Conservation (phyloP, 2,329 filamentous ascomycete species). For the Colletotrichum tropicale region DNA sequence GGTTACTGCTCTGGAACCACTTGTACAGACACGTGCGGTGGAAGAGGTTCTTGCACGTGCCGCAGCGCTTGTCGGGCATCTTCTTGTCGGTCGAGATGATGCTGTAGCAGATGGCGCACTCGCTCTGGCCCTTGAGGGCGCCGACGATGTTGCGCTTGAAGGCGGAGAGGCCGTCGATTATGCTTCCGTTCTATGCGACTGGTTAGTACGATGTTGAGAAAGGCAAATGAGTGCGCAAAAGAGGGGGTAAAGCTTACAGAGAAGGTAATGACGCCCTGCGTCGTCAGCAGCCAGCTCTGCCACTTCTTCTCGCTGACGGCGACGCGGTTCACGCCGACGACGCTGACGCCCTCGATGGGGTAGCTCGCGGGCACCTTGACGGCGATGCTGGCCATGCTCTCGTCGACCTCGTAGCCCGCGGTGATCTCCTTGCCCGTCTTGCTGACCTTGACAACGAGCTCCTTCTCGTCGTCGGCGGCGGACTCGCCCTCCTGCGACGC, state of each 20-base stretch:
- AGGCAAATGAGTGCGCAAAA: background rate
- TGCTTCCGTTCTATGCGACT: conserved; percentile 68
- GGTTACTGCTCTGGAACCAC: conserved; percentile 95
- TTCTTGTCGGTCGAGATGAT: conserved; percentile 89
- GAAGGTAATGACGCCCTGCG: conserved; percentile 92
- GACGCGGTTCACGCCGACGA: conserved; percentile 80
- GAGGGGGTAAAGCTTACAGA: conserved; percentile 52
- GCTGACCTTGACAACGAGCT: conserved; percentile 73
- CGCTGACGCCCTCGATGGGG: conserved; percentile 79
- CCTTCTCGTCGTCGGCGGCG: conserved; percentile 56
- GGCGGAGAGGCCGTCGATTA: conserved; percentile 84
- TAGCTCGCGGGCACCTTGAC: conserved; percentile 82
- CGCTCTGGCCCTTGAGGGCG: conserved; percentile 88
- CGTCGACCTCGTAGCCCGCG: conserved; percentile 87
- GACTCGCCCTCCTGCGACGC: conserved; percentile 46
- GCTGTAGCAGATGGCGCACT: conserved; percentile 97
- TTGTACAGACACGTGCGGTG: conserved; percentile 90
- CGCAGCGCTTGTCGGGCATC: conserved; percentile 89
- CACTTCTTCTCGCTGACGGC: conserved; percentile 91
- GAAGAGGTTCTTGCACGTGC: conserved; percentile 93
- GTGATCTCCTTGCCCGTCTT: conserved; percentile 76
- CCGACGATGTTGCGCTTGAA: conserved; percentile 89
- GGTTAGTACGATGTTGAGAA: background rate
- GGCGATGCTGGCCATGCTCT: conserved; percentile 81
- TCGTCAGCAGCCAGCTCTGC: conserved; percentile 87